Base-by-base conservation (phyloP, 345 rosid genomes). In the Odontarrhena argentea region DNA sequence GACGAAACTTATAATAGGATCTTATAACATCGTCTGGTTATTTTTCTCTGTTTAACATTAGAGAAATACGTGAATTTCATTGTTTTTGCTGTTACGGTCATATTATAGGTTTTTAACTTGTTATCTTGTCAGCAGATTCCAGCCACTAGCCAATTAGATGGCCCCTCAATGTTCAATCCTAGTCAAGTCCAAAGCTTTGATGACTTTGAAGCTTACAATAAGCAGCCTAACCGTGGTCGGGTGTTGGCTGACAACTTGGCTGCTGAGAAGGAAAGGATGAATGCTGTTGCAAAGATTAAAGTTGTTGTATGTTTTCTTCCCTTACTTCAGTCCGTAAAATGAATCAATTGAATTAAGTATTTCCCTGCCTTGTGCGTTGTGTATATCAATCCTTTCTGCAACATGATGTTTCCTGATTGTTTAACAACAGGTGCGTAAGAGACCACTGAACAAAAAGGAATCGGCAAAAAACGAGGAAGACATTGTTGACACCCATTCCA, bases 361-460 rank as follows among this genome's bases (percentile, higher is more conserved):
- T 41, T 34, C 3, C 34, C 2, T n/a, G 48, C 43, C 49, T n/a
- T 55, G 44, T 57, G 36, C 28, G 15, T 47, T 68, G 49, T 35
- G 43, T 32, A 7, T 69, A 14, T 22, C 24, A 63, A 25, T 56
- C 9, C 5, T 44, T 36, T 8, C 40, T 2, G 9, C 3, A 7
- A 69, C 60, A 8, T 40, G 65, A 12, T 68, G 46, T 48, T 68
- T 35, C 43, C 10, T 69, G 14, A 41, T 65, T 41, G 45, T 60
- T 66, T 60, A 62, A 63, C 44, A 76, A 65, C 85, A 94, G 99
- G 99, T 94, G 64, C 94, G 99, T 53, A 94, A 94, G 84, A 79
- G 99, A 76, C 97, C 97, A 47, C 84, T 94, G 76, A 94, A 94
- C 74, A 91, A 94, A 77, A 94, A 94, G 76, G 99, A 94, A 77